A percentile compares a stretch with the other conserved stretches of the same genome.
These are phyloP conservation scores for Eimeria maxima DNA, from an alignment of 169 alveolate genomes.

Conservation along the genomic window DNA sequence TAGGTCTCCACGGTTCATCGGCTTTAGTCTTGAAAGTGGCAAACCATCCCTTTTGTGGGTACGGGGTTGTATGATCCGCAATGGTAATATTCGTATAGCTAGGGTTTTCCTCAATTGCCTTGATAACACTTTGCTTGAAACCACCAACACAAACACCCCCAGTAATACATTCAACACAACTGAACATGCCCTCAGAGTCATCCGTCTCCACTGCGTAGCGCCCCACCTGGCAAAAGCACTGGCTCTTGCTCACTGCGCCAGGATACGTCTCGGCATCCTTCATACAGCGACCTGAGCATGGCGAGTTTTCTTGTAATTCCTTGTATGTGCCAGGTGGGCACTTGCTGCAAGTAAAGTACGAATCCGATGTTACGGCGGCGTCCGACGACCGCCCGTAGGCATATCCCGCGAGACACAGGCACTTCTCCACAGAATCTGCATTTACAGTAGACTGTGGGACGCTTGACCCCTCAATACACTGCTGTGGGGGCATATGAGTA, in stretches of 20 bases:
- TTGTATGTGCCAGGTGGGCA: slow-evolving; percentile 84
- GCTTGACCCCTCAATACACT: slow-evolving; percentile 82
- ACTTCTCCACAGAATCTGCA: slow-evolving; percentile 84
- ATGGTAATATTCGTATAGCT: slow-evolving; percentile 73
- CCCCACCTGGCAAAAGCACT: slow-evolving; percentile 85
- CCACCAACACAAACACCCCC: slow-evolving; percentile 86
- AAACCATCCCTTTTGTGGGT: slow-evolving; percentile 82
- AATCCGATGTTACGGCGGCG: not conserved
- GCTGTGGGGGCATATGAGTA: slow-evolving; percentile 85
- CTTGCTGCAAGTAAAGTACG: slow-evolving; percentile 70
- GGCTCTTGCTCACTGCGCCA: slow-evolving; percentile 83
- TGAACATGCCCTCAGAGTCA: slow-evolving; percentile 72
- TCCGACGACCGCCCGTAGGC: slow-evolving; percentile 64
- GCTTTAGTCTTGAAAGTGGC: slow-evolving; percentile 71
- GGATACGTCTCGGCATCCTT: slow-evolving; percentile 82
- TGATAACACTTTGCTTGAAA: slow-evolving; percentile 65
- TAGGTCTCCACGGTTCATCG: slow-evolving; percentile 56
- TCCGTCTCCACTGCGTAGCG: slow-evolving; percentile 78
- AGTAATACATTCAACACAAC: slow-evolving; percentile 81
- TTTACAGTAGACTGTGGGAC: slow-evolving; percentile 79
- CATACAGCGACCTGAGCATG: slow-evolving; percentile 85
- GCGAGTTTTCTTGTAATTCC: slow-evolving; percentile 83
- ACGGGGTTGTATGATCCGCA: slow-evolving; percentile 82
- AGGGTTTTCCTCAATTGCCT: slow-evolving; percentile 78
- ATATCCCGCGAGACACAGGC: slow-evolving; percentile 83